Conservation (phyloP, 1,284 basidiomycete species). For the Heterobasidion occidentale region DNA sequence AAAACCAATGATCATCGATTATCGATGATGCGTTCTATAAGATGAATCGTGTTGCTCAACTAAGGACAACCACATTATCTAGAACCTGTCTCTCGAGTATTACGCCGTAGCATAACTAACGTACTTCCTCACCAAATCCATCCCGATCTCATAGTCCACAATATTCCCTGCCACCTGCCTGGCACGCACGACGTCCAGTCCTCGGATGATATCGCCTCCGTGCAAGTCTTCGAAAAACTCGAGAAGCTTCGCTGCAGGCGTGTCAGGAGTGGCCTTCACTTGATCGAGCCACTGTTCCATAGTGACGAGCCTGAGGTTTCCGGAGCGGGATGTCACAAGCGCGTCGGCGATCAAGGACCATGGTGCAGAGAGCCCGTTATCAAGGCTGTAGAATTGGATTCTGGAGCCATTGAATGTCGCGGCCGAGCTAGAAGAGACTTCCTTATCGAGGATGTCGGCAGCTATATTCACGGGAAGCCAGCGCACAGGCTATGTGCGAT, state of each 20-base stretch:
- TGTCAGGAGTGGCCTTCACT: neutral
- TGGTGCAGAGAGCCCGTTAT: neutral
- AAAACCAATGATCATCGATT: too few species aligned
- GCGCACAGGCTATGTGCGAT: slow-evolving; percentile 2
- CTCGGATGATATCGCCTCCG: neutral
- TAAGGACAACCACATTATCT: too few species aligned
- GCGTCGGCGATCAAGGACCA: neutral
- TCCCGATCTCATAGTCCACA: neutral
- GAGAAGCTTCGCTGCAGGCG: neutral
- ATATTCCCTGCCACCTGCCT: neutral
- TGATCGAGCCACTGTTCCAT: neutral
- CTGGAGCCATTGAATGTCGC: neutral
- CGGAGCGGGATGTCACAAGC: neutral
- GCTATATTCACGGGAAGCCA: slow-evolving; percentile 12
- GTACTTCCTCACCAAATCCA: neutral
- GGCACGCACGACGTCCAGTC: neutral
- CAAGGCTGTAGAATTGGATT: slow-evolving; percentile 1
- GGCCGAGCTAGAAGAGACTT: neutral
- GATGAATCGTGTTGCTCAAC: too few species aligned
- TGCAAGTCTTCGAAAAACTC: neutral
- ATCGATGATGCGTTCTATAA: too few species aligned
- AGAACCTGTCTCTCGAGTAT: too few species aligned
- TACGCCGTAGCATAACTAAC: neutral
- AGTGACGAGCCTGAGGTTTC: neutral
- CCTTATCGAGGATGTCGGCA: neutral